Evolutionary conservation across 1,284 basidiomycete species (phyloP).

Genomic region (Leucoagaricus sp.): DNA sequence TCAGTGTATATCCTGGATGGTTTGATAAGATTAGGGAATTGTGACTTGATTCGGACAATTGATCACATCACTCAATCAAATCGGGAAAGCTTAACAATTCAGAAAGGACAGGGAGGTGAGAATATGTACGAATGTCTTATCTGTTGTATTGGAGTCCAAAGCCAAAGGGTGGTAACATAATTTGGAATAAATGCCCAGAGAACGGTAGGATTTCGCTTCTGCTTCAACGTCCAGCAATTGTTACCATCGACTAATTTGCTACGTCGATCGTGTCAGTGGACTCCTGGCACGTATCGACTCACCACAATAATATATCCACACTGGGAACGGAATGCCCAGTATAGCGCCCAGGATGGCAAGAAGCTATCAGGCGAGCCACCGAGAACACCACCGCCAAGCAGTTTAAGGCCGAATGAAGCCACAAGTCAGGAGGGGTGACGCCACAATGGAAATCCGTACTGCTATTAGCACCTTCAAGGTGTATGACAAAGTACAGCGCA

Average conservation of each 20-base stretch:
- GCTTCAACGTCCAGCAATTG: too few relatives aligned
- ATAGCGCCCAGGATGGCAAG: constrained; percentile 41
- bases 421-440: not conserved
- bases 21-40: constrained; percentile 4
- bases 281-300: constrained; percentile 41
- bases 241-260: not conserved
- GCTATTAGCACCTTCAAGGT: not conserved
- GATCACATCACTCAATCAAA: constrained; percentile 9
- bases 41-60: not conserved
- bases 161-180: too few relatives aligned
- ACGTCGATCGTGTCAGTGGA: constrained; percentile 19
- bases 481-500: not conserved
- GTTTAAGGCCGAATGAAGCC: not conserved
- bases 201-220: too few relatives aligned
- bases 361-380: constrained; percentile 20
- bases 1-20: constrained; percentile 8
- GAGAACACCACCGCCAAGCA: not conserved
- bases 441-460: not conserved
- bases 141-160: too few relatives aligned
- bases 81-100: too few relatives aligned
- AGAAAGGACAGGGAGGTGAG: too few relatives aligned
- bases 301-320: constrained; percentile 63
- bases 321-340: constrained; percentile 65
- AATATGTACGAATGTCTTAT: too few relatives aligned
- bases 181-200: too few relatives aligned